Evolutionary conservation across 257 asterid genomes (phyloP), one percentile per base, ranked within the genome.

Genomic region (Voacanga thouarsii): DNA sequence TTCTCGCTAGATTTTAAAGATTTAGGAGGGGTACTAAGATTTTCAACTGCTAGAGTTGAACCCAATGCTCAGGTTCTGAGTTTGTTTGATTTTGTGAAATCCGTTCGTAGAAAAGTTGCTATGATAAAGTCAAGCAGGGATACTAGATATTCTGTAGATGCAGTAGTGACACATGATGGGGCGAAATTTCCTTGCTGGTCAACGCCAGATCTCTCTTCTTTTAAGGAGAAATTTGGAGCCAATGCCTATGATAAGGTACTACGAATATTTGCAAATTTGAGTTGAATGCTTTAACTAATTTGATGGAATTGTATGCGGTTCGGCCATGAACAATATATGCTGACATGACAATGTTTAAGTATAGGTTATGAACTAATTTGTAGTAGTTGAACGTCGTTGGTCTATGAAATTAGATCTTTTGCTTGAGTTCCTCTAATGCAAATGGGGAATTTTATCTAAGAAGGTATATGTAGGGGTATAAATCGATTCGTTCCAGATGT

Each of bases 121-220:
- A 83, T 92, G 86, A 85, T 94, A 63, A 92, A 92, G 81, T 89
- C 96, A 37, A 90, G 89, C 80, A 92, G 84, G 85, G 97, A 94
- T 55, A 87, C 75, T 30, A 88, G 96, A 47, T 90, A 89, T 43
- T 88, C 94, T 0, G 41, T 41, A 14, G 94, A 89, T 83, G 83
- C 87, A 9, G 96, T 90, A 47, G 96, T 89, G 81, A 87, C 96
- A 23, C 98, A 91, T 12, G 97, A 93, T 23, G 97, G 96, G 9
- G 86, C 81, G 19, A 87, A 84, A 71, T 92, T 89, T 80, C 93
- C 97, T 14, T 92, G 94, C 70, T 89, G 90, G 93, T 81, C 97
- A 5, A 51, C 89, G 87, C 78, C 94, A 0, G 87, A 92, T 80
- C 92, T 94, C 16, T 74, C 86, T 67, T 89, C 92, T 16, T 92